Evolutionary conservation across 148 eudicot species (phyloP), one percentile per base, ranked within the genome.

Genomic region (Rhododendron mucronatum): DNA sequence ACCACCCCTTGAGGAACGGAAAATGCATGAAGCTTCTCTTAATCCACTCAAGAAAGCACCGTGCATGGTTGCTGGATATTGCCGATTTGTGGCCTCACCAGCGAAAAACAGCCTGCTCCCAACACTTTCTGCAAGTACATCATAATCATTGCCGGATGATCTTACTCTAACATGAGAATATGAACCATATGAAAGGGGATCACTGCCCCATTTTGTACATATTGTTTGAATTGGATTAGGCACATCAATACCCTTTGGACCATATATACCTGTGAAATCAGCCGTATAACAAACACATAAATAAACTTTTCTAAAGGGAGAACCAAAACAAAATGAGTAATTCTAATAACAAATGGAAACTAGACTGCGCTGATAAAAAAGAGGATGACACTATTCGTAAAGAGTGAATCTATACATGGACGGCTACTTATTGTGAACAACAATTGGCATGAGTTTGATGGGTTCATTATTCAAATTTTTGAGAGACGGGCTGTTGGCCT

Each of bases 31-130:
- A 85, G 99, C 99, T 89, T 95, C 99, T 89, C 99, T 91, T 85
- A 95, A 90, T 73, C 99, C 98, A 88, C 96, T 95, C 82, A 95
- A 84, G 86, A 92, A 94, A 37, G 99, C 99, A 82, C 99, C 99
- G n/a, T 96, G 99, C 99, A 96, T 96, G 71, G 94, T 96, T 83
- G 98, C 99, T 21, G 96, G 99, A 83, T 95, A 90, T 87, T 95
- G 90, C 86, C 95, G 88, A 85, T 74, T 93, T 59, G 98, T 96
- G 73, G 99, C 98, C 88, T 96, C 99, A 83, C 98, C 99, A 47
- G 95, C 98, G 85, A 96, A 96, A 86, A 94, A 96, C 83, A 96
- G 88, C 47, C 92, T 91, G 88, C 84, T 86, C 18, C 87, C 93
- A 12, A 96, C 91, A 79, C 91, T 95, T 90, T 96, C 99, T 59